A percentile compares a stretch with the other conserved stretches of the same genome.
Evolutionary conservation across 495 filamentous ascomycete genomes (phyloP).

Genomic region (Lichina pygmaea): DNA sequence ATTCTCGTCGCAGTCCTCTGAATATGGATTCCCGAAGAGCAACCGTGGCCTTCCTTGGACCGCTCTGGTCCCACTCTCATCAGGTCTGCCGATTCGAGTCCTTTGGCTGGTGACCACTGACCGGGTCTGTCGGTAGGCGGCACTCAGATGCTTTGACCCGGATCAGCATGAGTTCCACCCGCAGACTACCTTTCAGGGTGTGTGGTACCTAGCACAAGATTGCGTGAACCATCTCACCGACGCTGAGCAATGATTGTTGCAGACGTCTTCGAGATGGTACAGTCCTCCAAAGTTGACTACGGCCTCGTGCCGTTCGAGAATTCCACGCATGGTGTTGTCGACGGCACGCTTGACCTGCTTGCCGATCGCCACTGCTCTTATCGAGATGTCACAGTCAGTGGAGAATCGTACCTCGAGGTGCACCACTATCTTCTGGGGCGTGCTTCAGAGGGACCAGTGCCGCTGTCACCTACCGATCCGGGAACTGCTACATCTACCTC

Average conservation of each 20-base stretch:
- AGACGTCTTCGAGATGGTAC: slow-evolving; percentile 61
- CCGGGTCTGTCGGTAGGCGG: slow-evolving; percentile 5
- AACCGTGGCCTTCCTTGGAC: slow-evolving; percentile 58
- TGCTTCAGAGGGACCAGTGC: slow-evolving; percentile 1
- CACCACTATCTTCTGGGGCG: slow-evolving; percentile 57
- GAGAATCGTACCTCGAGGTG: slow-evolving; percentile 60
- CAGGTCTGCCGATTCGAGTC: slow-evolving; percentile 30
- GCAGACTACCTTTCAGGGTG: slow-evolving; percentile 7
- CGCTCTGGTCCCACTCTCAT: slow-evolving; percentile 65
- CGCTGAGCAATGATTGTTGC: background rate
- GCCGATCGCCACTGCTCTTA: slow-evolving; percentile 37
- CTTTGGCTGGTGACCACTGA: background rate
- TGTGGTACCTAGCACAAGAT: background rate
- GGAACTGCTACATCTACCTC: background rate
- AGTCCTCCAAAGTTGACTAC: slow-evolving; percentile 28
- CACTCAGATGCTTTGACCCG: slow-evolving; percentile 8
- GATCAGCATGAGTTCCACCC: slow-evolving; percentile 5
- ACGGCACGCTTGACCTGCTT: slow-evolving; percentile 67
- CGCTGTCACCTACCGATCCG: background rate
- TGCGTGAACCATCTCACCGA: no score
- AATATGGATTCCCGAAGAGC: no score
- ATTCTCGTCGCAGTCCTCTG: no score
- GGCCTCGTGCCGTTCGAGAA: slow-evolving; percentile 94
- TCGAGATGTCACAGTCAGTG: slow-evolving; percentile 41
- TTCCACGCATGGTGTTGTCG: slow-evolving; percentile 74